These are phyloP conservation scores for Micractinium conductrix DNA, from an alignment of 139 green algal species.

Conservation along the genomic window DNA sequence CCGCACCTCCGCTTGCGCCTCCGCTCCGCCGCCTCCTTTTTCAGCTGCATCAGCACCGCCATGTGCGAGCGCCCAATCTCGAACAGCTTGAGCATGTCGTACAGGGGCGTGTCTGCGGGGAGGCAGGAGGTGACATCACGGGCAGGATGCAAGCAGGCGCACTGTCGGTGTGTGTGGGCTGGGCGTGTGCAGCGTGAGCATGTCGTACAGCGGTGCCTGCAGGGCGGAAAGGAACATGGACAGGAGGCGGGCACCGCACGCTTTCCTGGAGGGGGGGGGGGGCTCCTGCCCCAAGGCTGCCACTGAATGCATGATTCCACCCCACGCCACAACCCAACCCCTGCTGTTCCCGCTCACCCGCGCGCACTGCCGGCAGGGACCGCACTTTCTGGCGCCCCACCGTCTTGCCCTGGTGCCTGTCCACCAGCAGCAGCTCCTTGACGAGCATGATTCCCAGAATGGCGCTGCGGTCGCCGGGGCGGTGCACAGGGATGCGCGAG, in stretches of 20 bases:
- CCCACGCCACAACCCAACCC: neutral
- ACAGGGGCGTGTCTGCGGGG: slow-evolving; percentile 66
- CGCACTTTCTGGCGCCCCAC: slow-evolving; percentile 50
- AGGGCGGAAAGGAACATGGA: no score
- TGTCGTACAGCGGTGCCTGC: no score
- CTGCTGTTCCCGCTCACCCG: neutral
- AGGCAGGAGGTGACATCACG: neutral
- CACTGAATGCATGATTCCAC: no score
- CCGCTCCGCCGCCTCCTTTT: slow-evolving; percentile 6
- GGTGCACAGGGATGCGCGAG: slow-evolving; percentile 84
- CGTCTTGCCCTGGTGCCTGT: slow-evolving; percentile 23
- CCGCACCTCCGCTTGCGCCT: neutral
- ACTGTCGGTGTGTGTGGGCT: no score
- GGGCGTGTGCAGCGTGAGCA: no score
- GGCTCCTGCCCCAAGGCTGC: no score
- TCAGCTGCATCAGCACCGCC: slow-evolving; percentile 77
- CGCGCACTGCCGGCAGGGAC: slow-evolving; percentile 50
- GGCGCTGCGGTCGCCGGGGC: slow-evolving; percentile 46
- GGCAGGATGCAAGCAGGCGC: no score
- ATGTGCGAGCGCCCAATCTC: slow-evolving; percentile 90
- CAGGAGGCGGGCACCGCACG: no score
- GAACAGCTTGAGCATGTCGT: slow-evolving; percentile 95
- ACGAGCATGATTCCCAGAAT: slow-evolving; percentile 84
- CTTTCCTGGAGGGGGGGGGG: no score
- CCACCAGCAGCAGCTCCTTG: slow-evolving; percentile 83